Conservation (phyloP, 495 filamentous ascomycete species). For the Sabuloglossum arenarium region DNA sequence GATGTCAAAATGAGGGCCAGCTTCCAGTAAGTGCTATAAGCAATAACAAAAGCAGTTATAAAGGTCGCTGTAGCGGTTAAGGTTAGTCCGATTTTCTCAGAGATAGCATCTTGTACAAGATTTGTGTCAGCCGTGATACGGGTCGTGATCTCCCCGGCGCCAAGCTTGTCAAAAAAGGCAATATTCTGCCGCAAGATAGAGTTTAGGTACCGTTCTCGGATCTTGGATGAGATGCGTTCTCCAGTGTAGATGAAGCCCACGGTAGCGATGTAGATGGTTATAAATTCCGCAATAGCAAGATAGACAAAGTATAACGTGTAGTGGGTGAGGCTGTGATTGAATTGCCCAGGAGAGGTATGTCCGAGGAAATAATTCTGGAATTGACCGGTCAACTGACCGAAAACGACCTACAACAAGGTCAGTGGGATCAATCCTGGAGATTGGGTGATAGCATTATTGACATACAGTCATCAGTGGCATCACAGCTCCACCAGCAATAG, state of each 20-base stretch:
- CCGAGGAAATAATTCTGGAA: constrained; percentile 44
- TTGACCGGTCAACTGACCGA: constrained; percentile 50
- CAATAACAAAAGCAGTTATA: constrained; percentile 72
- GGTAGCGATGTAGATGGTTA: constrained; percentile 60
- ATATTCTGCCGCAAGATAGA: constrained; percentile 82
- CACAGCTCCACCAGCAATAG: constrained; percentile 61
- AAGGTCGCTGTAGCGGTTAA: constrained; percentile 58
- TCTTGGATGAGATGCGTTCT: constrained; percentile 69
- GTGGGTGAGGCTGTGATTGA: constrained; percentile 35
- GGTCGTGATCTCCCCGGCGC: constrained; percentile 82
- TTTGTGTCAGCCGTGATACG: constrained; percentile 85
- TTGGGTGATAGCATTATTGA: not conserved
- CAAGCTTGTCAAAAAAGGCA: constrained; percentile 79
- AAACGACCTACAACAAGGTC: constrained; percentile 28
- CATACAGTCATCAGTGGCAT: constrained; percentile 71
- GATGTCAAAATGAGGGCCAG: constrained; percentile 65
- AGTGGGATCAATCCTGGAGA: not conserved
- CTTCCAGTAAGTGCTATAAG: constrained; percentile 70
- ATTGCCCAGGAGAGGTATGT: constrained; percentile 25
- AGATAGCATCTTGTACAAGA: constrained; percentile 70
- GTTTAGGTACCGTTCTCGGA: constrained; percentile 62
- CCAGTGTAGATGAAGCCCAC: constrained; percentile 88
- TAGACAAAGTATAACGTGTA: constrained; percentile 82
- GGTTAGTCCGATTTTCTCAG: constrained; percentile 65
- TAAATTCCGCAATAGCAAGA: constrained; percentile 68